Base-by-base conservation (phyloP, 2,329 filamentous ascomycete species). In the Pyrenochaeta sp. region DNA sequence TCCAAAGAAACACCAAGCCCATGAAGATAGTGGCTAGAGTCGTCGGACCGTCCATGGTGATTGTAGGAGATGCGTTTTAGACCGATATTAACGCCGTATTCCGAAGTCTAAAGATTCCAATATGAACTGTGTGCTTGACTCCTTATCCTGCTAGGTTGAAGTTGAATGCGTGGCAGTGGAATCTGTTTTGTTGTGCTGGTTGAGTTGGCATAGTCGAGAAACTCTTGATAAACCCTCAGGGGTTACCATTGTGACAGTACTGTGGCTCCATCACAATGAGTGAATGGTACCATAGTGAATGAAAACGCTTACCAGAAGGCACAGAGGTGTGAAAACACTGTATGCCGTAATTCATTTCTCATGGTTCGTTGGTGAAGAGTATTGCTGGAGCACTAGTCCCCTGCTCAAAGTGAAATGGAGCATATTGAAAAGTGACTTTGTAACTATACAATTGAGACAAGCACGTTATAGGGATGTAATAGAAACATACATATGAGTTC, bases 1-100 rank as follows among this genome's bases (percentile, higher is more conserved):
- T 45, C 60, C 60, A 63, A 0, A 35, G 12, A 14, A 51, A 9
- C 32, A 33, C 42, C 1, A 21, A 5, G n/a, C 1, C 4, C n/a
- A 48, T 23, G 1, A 42, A 17, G 0, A 33, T 2, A 4, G 23
- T 21, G 1, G 44, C 44, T 4, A 29, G 7, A 9, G 23, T 31
- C 1, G 15, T 40, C 0, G 40, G 32, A 10, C 41, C 23, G 30
- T 2, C 10, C 41, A 44, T 44, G 2, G 27, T 20, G 9, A 14
- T 14, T 20, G n/a, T n/a, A 36, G 7, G 5, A 20, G 15, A 9
- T 10, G 20, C 20, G 17, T 7, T 37, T 27, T 6, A 40, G 36
- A n/a, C n/a, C n/a, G n/a, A n/a, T n/a, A n/a, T n/a, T 12, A 40
- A 15, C n/a, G n/a, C 20, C 18, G 12, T 44, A 17, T 30, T 15